phyloP scores from a whole-genome alignment of 495 filamentous ascomycete species.

The Neurospora intermedia region DNA sequence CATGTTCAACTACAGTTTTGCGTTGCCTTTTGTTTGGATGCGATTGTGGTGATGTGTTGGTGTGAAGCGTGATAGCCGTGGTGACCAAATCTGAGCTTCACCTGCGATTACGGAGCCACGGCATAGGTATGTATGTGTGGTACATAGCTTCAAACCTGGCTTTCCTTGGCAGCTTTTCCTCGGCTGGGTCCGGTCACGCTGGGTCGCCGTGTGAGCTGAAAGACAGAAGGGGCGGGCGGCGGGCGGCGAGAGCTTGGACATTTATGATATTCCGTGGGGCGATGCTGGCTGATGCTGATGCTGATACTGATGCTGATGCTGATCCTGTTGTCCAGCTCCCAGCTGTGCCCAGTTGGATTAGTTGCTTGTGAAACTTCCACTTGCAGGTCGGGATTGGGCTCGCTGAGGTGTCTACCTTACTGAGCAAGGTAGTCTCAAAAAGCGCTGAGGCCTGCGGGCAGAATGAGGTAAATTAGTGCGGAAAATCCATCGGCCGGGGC shows the following conservation, averaged over 20 bases:
- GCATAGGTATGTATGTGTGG: not conserved
- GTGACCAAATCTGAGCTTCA: not conserved
- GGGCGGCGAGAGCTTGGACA: not conserved
- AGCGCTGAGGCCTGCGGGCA: not conserved
- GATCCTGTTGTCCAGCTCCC: not conserved
- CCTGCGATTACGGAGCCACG: not conserved
- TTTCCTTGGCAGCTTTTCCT: not conserved
- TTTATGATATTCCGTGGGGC: not conserved
- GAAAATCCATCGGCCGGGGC: conserved; percentile 17
- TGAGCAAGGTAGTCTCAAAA: not conserved
- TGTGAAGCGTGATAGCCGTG: not conserved
- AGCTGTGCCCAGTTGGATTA: not conserved
- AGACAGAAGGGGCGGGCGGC: not conserved
- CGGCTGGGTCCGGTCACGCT: not conserved
- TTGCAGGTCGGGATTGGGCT: not conserved
- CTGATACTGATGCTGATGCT: not conserved
- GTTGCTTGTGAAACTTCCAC: not conserved
- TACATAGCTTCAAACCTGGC: not conserved
- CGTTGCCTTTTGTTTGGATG: not conserved
- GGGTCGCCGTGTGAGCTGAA: not conserved
- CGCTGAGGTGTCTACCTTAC: not conserved
- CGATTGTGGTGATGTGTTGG: not conserved
- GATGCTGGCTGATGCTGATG: not conserved
- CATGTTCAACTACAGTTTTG: not conserved
- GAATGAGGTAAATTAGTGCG: conserved; percentile 5